A percentile compares a stretch with the other conserved stretches of the same genome.
These are phyloP conservation scores for Teunomyces lycoperdinae DNA, from an alignment of 805 yeast genomes.

Conservation along the genomic window DNA sequence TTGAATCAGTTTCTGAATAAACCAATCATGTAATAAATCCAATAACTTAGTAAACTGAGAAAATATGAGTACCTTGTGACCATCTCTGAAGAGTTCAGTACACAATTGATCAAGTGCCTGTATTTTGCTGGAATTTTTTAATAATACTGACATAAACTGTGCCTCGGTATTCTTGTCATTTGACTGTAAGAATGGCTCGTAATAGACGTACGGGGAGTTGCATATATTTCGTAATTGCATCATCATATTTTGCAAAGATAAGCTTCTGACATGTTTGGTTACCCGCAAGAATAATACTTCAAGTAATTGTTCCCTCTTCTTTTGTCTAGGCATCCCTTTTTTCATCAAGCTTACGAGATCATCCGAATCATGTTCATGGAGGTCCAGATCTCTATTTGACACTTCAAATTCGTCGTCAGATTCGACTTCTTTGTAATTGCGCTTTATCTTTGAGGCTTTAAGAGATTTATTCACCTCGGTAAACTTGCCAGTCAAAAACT, in stretches of 20 bases:
- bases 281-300: conserved; percentile 13
- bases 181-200: conserved; percentile 64
- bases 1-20: conserved; percentile 44
- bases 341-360: not conserved
- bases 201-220: conserved; percentile 80
- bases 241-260: conserved; percentile 56
- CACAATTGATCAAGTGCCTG: conserved; percentile 65
- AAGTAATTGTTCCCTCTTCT: conserved; percentile 13
- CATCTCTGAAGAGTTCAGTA: conserved; percentile 41
- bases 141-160: conserved; percentile 23
- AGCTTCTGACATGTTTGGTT: conserved; percentile 28
- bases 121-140: conserved; percentile 70
- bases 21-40: conserved; percentile 79
- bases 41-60: conserved; percentile 83
- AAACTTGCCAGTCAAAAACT: conserved; percentile 29
- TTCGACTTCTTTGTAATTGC: conserved; percentile 19
- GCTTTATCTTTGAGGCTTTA: not conserved
- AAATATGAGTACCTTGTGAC: conserved; percentile 77
- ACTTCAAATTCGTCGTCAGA: conserved; percentile 30
- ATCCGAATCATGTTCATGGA: not conserved
- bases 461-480: not conserved
- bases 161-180: conserved; percentile 32
- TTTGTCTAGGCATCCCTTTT: not conserved
- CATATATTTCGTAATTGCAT: conserved; percentile 87
- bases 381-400: not conserved